These are phyloP conservation scores for Staphylotrichum tortipilum DNA, from an alignment of 495 filamentous ascomycete species.

Conservation along the genomic window DNA sequence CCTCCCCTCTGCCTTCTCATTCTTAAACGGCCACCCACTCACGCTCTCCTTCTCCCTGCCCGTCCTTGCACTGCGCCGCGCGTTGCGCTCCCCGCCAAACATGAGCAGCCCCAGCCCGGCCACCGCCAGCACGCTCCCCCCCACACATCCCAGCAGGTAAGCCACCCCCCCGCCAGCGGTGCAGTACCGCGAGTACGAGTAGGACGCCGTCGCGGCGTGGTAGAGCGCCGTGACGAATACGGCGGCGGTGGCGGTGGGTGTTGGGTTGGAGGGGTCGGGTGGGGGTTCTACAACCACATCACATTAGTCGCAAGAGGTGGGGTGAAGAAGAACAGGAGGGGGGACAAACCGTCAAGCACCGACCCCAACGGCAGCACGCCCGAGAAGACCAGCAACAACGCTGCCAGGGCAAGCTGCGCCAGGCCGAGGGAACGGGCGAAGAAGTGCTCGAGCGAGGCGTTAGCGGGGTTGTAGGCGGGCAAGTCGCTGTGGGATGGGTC, in stretches of 20 bases:
- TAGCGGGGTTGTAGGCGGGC: background rate
- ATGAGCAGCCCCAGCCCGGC: conserved; percentile 67
- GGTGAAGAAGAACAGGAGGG: background rate
- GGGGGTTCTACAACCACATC: background rate
- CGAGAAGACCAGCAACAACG: conserved; percentile 59
- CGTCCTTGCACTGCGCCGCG: conserved; percentile 57
- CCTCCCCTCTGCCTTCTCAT: conserved; percentile 28
- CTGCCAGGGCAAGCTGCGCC: conserved; percentile 54
- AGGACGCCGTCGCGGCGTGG: conserved; percentile 55
- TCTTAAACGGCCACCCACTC: conserved; percentile 75
- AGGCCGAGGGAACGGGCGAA: conserved; percentile 63
- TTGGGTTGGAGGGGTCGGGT: conserved; percentile 1
- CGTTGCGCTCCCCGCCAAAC: conserved; percentile 54
- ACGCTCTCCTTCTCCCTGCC: conserved; percentile 75
- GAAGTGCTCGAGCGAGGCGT: conserved; percentile 60
- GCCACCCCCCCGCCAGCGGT: conserved; percentile 40
- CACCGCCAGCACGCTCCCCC: conserved; percentile 45
- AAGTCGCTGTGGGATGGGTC: too few relatives aligned
- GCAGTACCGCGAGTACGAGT: conserved; percentile 58
- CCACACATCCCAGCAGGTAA: conserved; percentile 46
- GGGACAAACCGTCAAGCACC: conserved; percentile 11
- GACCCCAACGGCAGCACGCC: conserved; percentile 66
- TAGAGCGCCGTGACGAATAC: conserved; percentile 57
- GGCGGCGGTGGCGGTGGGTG: conserved; percentile 39
- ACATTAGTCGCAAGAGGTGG: too few relatives aligned